These are phyloP conservation scores for Hericium alpestre DNA, from an alignment of 768 basidiomycete genomes.

Conservation along the genomic window DNA sequence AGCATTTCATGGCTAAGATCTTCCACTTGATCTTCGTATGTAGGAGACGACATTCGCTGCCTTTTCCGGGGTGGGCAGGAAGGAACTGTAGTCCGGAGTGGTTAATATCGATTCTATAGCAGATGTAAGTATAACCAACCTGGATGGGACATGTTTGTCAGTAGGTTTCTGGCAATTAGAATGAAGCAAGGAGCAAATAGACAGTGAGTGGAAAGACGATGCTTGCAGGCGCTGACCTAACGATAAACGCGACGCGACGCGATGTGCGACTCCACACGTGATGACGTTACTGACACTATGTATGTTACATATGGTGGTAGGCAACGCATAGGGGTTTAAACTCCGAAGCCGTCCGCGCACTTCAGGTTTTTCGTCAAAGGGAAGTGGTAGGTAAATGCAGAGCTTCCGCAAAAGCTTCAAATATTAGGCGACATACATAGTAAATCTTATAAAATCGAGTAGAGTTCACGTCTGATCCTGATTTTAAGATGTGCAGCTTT, in stretches of 20 bases:
- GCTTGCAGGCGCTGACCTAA: not conserved
- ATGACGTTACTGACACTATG: not conserved
- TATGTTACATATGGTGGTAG: too few species aligned
- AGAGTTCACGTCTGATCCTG: too few species aligned
- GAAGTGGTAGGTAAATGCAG: too few species aligned
- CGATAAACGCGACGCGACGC: not conserved
- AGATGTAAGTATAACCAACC: not conserved
- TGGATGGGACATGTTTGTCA: not conserved
- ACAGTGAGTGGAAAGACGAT: not conserved
- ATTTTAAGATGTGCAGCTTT: too few species aligned
- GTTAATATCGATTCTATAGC: not conserved
- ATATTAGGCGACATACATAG: too few species aligned
- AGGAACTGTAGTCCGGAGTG: conserved; percentile 3
- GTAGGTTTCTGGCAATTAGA: too few species aligned
- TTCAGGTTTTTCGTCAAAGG: too few species aligned
- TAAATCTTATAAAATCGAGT: too few species aligned
- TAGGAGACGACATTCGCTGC: conserved; percentile 52
- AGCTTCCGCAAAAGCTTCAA: too few species aligned
- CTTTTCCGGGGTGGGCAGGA: conserved; percentile 43
- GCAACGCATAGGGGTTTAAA: too few species aligned
- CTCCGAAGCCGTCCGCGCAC: too few species aligned
- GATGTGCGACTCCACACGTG: not conserved
- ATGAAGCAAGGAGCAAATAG: not conserved
- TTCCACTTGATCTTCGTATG: conserved; percentile 35
- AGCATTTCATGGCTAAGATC: conserved; percentile 32